Evolutionary conservation across 2,329 filamentous ascomycete genomes (phyloP).

Genomic region (Calonectria fujianensis): DNA sequence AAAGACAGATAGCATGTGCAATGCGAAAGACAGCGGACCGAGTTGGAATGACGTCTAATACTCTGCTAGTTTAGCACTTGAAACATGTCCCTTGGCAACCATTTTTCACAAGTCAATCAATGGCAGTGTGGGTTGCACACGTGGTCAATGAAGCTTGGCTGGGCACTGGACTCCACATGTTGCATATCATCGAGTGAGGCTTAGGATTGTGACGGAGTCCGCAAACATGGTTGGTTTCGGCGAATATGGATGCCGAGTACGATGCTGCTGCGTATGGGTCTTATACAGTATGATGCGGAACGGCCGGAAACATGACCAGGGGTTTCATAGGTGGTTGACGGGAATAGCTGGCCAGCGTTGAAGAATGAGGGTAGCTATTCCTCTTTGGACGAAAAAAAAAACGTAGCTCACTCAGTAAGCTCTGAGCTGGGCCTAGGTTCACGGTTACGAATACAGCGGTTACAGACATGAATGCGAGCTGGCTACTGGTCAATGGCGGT

Average conservation of each 20-base stretch:
- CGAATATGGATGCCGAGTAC: constrained; percentile 19
- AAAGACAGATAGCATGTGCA: constrained; percentile 6
- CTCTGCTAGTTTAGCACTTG: constrained; percentile 11
- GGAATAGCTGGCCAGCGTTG: constrained; percentile 3
- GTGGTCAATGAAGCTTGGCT: constrained; percentile 10
- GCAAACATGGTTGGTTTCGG: constrained; percentile 13
- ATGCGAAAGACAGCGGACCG: neutral
- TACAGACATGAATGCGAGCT: neutral
- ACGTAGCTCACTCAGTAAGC: neutral
- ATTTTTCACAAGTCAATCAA: constrained; percentile 10
- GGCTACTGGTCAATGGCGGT: constrained; percentile 17
- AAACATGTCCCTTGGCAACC: constrained; percentile 10
- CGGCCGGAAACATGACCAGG: constrained; percentile 15
- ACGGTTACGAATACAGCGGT: neutral
- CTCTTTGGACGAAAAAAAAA: neutral
- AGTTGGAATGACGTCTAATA: constrained; percentile 12
- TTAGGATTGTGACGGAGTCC: constrained; percentile 13
- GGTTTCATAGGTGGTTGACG: neutral
- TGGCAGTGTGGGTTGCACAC: constrained; percentile 17
- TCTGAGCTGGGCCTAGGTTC: neutral
- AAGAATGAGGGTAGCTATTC: neutral
- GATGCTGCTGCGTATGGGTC: neutral
- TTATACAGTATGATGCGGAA: constrained; percentile 16
- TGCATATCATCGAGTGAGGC: constrained; percentile 15
- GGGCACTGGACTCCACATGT: constrained; percentile 4